Base-by-base conservation (phyloP, 768 basidiomycete genomes). In the Auricularia cornea region DNA sequence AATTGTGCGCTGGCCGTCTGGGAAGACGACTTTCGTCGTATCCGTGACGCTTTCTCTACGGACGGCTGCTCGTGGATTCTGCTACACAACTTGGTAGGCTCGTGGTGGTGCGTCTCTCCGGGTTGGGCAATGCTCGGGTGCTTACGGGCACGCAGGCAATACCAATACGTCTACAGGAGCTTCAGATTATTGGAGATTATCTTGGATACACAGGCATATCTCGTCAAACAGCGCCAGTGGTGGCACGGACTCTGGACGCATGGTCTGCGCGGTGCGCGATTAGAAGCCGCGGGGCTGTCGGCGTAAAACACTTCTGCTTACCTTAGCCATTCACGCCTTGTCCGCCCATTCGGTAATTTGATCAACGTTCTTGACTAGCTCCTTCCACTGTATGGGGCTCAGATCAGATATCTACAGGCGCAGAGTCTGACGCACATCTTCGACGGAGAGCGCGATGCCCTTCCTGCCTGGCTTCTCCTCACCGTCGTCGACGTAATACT, bases 1-100 rank as follows among this genome's bases (percentile, higher is more conserved):
- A 96, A 91, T 74, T 97, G 95, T 71, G 80, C 85, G 60, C 79
- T 78, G 12, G 89, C 92, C 8, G 85, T 91, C 3, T 92, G 90
- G 90, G 78, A 81, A 60, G 87, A 89, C 68, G 87, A 94, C 73
- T 79, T 29, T 74, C 77, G 59, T 69, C 64, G 73, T 59, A 81
- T 89, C 74, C 75, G 78, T 48, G 74, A 40, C 59, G 18, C 61
- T 20, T 65, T 51, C 40, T 31, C 40, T 28, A n/a, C 26, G 28
- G 23, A 62, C 20, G 67, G 67, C 5, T 52, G 44, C 2, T 48
- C 33, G 2, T 56, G 54, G 30, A 61, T 64, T 59, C 66, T 85
- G 26, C 71, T 83, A 62, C 69, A 63, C 35, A 63, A 79, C 78
- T 54, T 91, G 83, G 69, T 78, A 86, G 66, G 69, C 67, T 79